These are phyloP conservation scores for Carpinus fangiana DNA, from an alignment of 306 rosid genomes.

Conservation along the genomic window DNA sequence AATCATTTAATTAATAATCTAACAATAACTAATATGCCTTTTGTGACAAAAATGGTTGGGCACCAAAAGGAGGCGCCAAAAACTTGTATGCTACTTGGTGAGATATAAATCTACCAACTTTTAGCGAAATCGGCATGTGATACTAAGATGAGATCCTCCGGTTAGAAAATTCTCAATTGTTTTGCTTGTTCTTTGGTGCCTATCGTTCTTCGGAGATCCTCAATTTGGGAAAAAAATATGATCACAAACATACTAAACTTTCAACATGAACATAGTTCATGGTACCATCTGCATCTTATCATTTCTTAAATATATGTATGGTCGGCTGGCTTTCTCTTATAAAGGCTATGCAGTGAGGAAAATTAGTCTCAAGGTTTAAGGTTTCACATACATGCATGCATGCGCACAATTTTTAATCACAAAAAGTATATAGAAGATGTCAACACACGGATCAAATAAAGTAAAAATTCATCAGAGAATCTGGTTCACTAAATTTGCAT, in stretches of 20 bases:
- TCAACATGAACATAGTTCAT: not conserved
- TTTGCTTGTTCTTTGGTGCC: not conserved
- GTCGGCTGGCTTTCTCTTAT: not conserved
- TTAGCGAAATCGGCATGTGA: not conserved
- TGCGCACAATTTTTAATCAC: not conserved
- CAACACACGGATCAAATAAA: not conserved
- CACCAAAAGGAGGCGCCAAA: not conserved
- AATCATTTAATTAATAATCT: too few relatives aligned
- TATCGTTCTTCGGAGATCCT: not conserved
- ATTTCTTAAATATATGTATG: not conserved
- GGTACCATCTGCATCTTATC: slow-evolving; percentile 1
- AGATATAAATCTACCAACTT: not conserved
- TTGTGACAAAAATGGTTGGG: not conserved
- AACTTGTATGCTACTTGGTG: not conserved
- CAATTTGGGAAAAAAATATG: not conserved
- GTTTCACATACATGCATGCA: not conserved
- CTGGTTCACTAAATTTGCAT: not conserved
- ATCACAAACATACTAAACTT: not conserved
- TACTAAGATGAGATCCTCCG: not conserved
- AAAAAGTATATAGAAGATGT: not conserved
- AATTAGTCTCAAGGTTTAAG: not conserved
- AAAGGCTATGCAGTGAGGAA: not conserved
- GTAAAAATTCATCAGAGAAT: not conserved
- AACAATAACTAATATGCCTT: too few relatives aligned
- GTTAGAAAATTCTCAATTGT: not conserved